Base-by-base conservation (phyloP, 805 yeast genomes). In the Komagataella phaffii region DNA sequence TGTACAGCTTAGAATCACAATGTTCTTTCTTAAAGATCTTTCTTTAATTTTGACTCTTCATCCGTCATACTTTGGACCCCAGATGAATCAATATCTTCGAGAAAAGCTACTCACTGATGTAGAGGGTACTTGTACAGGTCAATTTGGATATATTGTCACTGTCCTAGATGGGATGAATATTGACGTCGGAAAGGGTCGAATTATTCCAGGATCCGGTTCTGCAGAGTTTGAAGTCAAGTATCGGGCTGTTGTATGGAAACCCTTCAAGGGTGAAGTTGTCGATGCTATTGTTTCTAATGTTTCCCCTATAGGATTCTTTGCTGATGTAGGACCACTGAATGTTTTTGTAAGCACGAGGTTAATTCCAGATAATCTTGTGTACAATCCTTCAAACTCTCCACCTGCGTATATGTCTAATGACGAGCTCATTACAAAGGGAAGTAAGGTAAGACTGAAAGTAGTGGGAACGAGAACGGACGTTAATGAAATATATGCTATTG, bases 91-190 rank as follows among this genome's bases (percentile, higher is more conserved):
- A 64, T 91, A 82, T 63, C 74, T 93, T 58, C 81, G 95, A 64
- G 87, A 89, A 63, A 90, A 91, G 67, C 75, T 93, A 55, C 76
- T 93, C 53, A 89, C 88, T 57, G 99, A 93, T 64, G 99, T 93
- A 46, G 99, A 93, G 70, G 99, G 99, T 23, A 89, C 98, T 1
- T 93, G 98, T 70, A 90, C 98, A 0, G 99, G 99, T 60, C 96
- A 93, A 67, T 93, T 93, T 72, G 99, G 99, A 12, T 93, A 93
- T 66, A 93, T 93, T 58, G 83, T 93, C 53, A 91, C 97, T 69
- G 99, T 93, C 47, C 74, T 93, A 64, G 98, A 93, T 64, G 88
- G 95, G 57, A 88, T 88, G 85, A 79, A 83, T 57, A 88, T 93
- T 53, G 97, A 93, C 63, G 95, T 93, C 43, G 99, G 96, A 49